These are phyloP conservation scores for Stephania japonica DNA, from an alignment of 164 flowering plant species.

Conservation along the genomic window DNA sequence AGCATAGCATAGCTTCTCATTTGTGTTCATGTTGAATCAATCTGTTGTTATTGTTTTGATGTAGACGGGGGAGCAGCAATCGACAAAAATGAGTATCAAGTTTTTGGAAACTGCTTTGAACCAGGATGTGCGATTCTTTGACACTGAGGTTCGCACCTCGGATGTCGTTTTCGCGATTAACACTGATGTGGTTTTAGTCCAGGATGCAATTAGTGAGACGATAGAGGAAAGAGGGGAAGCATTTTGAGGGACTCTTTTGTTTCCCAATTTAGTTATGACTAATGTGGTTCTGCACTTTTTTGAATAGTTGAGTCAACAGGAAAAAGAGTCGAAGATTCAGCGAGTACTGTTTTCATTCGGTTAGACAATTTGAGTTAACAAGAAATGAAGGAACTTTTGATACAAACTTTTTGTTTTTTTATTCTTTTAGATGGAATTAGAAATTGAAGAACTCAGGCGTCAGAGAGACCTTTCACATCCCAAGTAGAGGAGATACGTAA, in stretches of 20 bases:
- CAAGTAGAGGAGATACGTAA: constrained; percentile 61
- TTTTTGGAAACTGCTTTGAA: constrained; percentile 84
- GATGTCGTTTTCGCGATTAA: constrained; percentile 90
- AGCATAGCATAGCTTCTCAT: constrained; percentile 3
- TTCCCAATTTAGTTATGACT: not conserved
- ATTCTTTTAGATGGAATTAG: no score
- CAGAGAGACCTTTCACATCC: constrained; percentile 71
- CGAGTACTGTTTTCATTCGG: constrained; percentile 40
- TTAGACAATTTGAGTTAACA: not conserved
- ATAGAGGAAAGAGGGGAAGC: constrained; percentile 24
- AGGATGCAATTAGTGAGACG: constrained; percentile 99
- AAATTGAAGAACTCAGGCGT: no score
- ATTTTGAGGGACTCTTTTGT: not conserved
- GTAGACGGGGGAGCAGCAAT: constrained; percentile 98
- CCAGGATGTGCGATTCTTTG: constrained; percentile 91
- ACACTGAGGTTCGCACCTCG: constrained; percentile 85
- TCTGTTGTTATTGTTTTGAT: constrained; percentile 21
- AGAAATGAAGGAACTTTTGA: not conserved
- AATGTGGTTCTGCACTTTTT: not conserved
- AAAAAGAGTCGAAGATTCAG: constrained; percentile 73
- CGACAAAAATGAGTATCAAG: constrained; percentile 92
- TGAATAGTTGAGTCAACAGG: constrained; percentile 55
- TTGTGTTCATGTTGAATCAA: not conserved
- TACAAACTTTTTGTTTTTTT: not conserved
- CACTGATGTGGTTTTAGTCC: constrained; percentile 86